Evolutionary conservation across 139 green algal species (phyloP), one percentile per base, ranked within the genome.

Genomic region (Chlamydomonas asymmetrica): DNA sequence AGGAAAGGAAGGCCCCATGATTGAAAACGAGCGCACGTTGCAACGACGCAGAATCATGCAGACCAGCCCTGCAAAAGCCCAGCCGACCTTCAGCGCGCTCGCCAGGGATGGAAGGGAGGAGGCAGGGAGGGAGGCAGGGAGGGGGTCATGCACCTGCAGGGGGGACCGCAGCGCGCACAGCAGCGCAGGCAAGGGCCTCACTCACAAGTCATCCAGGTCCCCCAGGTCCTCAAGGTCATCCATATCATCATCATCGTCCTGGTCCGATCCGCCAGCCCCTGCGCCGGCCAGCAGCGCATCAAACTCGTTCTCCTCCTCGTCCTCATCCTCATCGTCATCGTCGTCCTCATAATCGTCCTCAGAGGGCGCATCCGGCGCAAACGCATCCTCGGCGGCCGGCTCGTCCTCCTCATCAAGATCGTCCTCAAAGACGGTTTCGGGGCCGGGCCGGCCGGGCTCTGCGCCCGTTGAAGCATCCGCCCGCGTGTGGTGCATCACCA

Each of bases 401-500:
- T 86, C 81, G 37, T 66, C 75, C 35, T 80, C 80, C 6, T 67
- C 68, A 29, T 67, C 81, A 57, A 71, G 43, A 20, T 69, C 62
- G 63, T 87, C 81, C 43, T 81, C 71, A 41, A 79, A 83, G 32
- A 80, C 75, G 7, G 80, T 48, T 48, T 67, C 76, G n/a, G 57
- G 71, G 25, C 32, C 75, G 0, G 62, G 71, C 43, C 71, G 60
- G 27, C 69, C 37, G 10, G 54, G 57, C 32, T 69, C 74, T 32
- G 52, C 70, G 0, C 22, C n/a, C 27, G 61, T 0, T 29, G 38
- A 23, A 54, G 10, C 48, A 32, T 43, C 38, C 29, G 65, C 43
- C 40, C 50, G 31, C 8, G 45, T 75, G 81, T 87, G 81, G 35
- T 76, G 71, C n/a, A 80, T 79, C 41, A 87, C 59, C 45, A 87